Evolutionary conservation across 306 rosid species (phyloP), one percentile per base, ranked within the genome.

Genomic region (Trifolium repens): DNA sequence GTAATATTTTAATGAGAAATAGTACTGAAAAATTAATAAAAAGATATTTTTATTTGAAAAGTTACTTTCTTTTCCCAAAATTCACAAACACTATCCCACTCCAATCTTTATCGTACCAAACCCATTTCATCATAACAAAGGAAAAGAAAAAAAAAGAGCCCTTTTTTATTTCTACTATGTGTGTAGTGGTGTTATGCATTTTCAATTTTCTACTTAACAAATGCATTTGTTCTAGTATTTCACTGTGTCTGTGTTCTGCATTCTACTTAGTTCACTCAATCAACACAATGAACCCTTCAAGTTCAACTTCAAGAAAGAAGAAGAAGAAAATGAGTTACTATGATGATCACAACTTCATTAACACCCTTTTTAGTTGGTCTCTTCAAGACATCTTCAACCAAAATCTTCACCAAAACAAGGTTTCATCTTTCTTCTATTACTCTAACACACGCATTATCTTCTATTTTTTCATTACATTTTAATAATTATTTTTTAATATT

Each of bases 281-380:
- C 14, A 6, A 17, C 12, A 76, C 1, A 74, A 82, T 75, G 84
- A 83, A 35, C 65, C 42, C 26, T 68, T 84, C 87, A 55, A 78
- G 58, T 71, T 83, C 86, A 67, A 77, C 46, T 9, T 46, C 52
- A 46, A 46, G 7, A 5, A 46, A 13, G 16, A 68, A 9, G 75
- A 81, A 49, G 74, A 72, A n/a, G 54, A 69, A 9, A 12, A 3
- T 2, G 11, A 19, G 1, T 61, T 32, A 16, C 2, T 1, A 27
- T 12, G 19, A 9, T 69, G 68, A 73, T 60, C 57, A 14, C 5
- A 50, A 57, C 39, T 83, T 91, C 35, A 62, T 70, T 6, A 67
- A 84, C 55, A 78, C 42, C 10, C 57, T 91, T 9, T 76, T 89
- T 70, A 85, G 92, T 26, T 91, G 93, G 96, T 82, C 96, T 9